Evolutionary conservation across 129 eudicot genomes (phyloP).

Genomic region (Apium graveolens): DNA sequence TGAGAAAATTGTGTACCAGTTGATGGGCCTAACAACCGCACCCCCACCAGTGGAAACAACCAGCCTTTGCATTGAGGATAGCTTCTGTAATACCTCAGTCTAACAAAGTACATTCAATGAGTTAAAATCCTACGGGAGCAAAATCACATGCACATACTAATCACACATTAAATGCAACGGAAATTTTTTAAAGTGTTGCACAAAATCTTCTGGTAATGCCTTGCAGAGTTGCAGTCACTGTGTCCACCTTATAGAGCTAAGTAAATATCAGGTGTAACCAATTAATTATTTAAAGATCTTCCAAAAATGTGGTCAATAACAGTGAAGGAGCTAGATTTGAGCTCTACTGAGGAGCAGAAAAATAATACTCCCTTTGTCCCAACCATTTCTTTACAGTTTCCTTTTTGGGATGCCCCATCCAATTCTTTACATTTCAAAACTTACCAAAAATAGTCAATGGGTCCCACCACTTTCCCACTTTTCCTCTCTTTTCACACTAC

Average conservation of each 20-base stretch:
- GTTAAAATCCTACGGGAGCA: neutral
- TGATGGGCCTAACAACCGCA: constrained; percentile 82
- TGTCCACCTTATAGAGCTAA: neutral
- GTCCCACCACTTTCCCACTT: no score
- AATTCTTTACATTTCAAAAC: no score
- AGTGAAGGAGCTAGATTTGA: neutral
- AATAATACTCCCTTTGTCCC: no score
- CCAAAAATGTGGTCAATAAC: neutral
- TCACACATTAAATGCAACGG: neutral
- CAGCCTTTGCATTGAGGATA: constrained; percentile 51
- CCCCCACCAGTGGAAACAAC: constrained; percentile 97
- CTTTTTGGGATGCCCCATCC: no score
- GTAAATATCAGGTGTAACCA: neutral
- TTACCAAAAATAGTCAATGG: no score
- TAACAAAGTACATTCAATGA: constrained; percentile 18
- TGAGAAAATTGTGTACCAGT: constrained; percentile 47
- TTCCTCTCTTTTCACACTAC: no score
- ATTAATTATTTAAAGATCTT: neutral
- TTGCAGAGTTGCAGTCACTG: neutral
- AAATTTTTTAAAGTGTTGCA: no score
- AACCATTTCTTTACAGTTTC: no score
- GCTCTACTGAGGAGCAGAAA: neutral
- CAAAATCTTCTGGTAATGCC: neutral
- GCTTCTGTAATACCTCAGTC: constrained; percentile 68
- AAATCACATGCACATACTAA: neutral